Base-by-base conservation (phyloP, 768 basidiomycete species). In the Omphalotus guepiniiformis region DNA sequence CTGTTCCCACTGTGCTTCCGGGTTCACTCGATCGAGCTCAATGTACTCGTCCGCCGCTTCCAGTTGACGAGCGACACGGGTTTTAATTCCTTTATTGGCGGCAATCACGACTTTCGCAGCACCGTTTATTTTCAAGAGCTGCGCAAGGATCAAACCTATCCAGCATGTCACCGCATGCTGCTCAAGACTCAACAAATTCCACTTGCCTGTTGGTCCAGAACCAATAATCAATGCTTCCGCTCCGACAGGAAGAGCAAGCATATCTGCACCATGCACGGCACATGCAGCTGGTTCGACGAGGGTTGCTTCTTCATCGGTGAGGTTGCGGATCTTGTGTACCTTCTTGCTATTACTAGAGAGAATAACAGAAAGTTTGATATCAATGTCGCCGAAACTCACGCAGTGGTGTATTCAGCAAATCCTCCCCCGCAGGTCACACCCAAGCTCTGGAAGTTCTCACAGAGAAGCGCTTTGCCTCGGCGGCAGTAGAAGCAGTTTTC, bases 11-110 rank as follows among this genome's bases (percentile, higher is more conserved):
- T 93, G 91, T 0, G 77, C 67, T 9, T 76, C 80, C 6, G 91
- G 85, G 55, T 84, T 71, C 58, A 80, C 65, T 47, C 91, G 68
- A 59, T 93, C 89, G 35, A 95, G 73, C 59, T 91, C 90, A 56
- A 93, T 73, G 62, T 93, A 95, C 59, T 85, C 88, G 60, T 94
- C 89, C 7, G 69, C 93, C 2, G 83, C 85, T 11, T 88, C 76
- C 28, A 94, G 73, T 55, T 86, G 63, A 63, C 82, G 81, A 11
- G 92, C 93, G 47, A 93, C 80, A 45, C 91, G 79, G 77, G 86
- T 91, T 75, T 95, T 94, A 60, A 92, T 78, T 34, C 91, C 91
- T 63, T 90, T 88, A 68, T 93, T 92, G 25, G 88, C 88, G 1
- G 90, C 92, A 48, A 95, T 82, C 43, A 88, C 87, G 47, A 93